Base-by-base conservation (phyloP, 106 monocot species). In the Agapanthus africanus region DNA sequence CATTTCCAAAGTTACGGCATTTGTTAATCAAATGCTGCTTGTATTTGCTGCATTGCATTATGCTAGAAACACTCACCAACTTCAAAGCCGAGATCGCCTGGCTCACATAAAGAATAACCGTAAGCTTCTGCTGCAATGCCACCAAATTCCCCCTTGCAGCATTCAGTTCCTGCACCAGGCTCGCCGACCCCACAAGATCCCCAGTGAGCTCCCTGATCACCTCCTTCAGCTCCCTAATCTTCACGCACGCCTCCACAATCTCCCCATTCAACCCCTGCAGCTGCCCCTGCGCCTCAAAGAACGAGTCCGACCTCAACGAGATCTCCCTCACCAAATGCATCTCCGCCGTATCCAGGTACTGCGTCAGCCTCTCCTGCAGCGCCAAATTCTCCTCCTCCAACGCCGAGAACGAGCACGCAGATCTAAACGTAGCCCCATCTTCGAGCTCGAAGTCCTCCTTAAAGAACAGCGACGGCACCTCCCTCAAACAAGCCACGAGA, bases 241-340 rank as follows among this genome's bases (percentile, higher is more conserved):
- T 70, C 68, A 67, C 70, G 49, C 91, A 92, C 9, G 92, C 84
- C 75, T 82, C 86, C 46, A 87, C 80, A 50, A 97, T 92, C 81
- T 92, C 86, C 34, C 89, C 84, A 61, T 97, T 74, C 42, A 97
- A 54, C 21, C 87, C 89, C 59, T 87, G 82, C 59, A 97, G 78
- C 74, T 78, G 79, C 32, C 87, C 97, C 86, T 97, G 97, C 2
- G 97, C 97, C 75, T 97, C 92, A 21, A 81, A 97, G 75, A 97
- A 97, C 15, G 91, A 92, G 62, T 97, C 87, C 0, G 97, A 97
- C 30, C 97, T 63, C 74, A 92, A 72, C 6, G 86, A 71, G 22
- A 97, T 97, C 82, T 97, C 97, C 77, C 85, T 82, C 37, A 97
- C 97, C 42, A 97, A 75, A 59, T 87, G 91, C 84, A 84, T 78